Percentiles rank a stretch among this genome's conserved stretches.
Conservation (phyloP, 768 basidiomycete genomes). For the Termitomyces sp. region DNA sequence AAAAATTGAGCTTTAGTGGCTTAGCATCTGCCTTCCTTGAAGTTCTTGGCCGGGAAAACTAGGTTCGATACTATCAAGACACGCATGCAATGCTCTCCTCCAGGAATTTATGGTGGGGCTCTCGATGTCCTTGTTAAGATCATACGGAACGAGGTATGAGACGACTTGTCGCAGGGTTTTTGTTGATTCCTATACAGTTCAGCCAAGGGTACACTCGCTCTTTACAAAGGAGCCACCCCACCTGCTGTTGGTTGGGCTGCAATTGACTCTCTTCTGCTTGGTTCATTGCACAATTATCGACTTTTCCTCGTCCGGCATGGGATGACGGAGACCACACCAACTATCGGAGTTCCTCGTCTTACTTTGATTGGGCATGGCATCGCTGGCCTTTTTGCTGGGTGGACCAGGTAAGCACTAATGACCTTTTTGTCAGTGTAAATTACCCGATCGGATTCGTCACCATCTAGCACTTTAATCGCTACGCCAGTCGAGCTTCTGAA, state of each 20-base stretch:
- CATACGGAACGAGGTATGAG: slow-evolving; percentile 57
- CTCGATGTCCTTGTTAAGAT: slow-evolving; percentile 58
- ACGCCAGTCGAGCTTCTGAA: slow-evolving; percentile 81
- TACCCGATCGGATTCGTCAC: slow-evolving; percentile 7
- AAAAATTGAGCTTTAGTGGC: slow-evolving; percentile 5
- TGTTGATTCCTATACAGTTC: slow-evolving; percentile 4
- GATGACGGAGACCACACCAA: slow-evolving; percentile 50
- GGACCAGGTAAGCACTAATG: slow-evolving; percentile 54
- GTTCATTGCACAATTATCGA: slow-evolving; percentile 72
- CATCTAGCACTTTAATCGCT: slow-evolving; percentile 59
- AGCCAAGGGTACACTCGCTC: slow-evolving; percentile 53
- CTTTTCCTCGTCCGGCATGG: slow-evolving; percentile 52
- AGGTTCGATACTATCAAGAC: slow-evolving; percentile 78
- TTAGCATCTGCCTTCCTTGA: slow-evolving; percentile 2
- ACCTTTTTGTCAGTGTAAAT: slow-evolving; percentile 6
- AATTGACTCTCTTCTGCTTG: slow-evolving; percentile 68
- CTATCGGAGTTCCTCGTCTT: slow-evolving; percentile 46
- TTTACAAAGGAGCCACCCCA: slow-evolving; percentile 76
- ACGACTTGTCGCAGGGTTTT: not conserved
- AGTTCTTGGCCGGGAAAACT: slow-evolving; percentile 5
- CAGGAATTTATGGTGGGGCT: slow-evolving; percentile 61
- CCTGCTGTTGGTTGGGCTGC: slow-evolving; percentile 74
- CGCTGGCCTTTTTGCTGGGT: slow-evolving; percentile 67
- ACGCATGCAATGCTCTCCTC: slow-evolving; percentile 66
- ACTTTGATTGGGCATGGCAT: slow-evolving; percentile 64